Evolutionary conservation across 1,284 basidiomycete species (phyloP), one percentile per base, ranked within the genome.

Genomic region (Cryptococcus sp.): DNA sequence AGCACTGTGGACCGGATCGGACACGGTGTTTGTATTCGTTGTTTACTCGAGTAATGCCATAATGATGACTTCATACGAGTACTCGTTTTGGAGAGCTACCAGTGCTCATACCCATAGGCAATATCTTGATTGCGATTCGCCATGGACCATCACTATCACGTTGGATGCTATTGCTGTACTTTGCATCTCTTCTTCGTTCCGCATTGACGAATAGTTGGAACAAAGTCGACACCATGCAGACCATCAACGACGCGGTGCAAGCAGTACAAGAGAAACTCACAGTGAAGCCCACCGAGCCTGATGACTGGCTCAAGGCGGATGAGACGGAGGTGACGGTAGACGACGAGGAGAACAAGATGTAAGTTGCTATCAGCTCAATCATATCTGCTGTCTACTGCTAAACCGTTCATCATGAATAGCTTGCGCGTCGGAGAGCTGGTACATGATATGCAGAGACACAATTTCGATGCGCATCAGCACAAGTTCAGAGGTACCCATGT

Each of bases 401-500:
- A 23, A 13, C 11, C 5, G 5, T 49, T 11, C 3, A 8, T 20
- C 25, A 23, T 35, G 25, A 39, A 1, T 43, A 61, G 60, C 8
- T 10, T 56, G 30, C 46, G 61, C 51, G 61, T 65, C 17, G 58
- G 60, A 19, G 60, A 65, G 54, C 22, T 58, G 42, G 58, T 65
- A 10, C 50, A 56, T 49, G 50, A 60, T 41, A 65, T 65, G 58
- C 55, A 58, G 43, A 43, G 52, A 25, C 54, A 58, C 42, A 65
- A 62, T 48, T 65, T 65, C 38, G 63, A 65, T 52, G 50, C 61
- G 20, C 63, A 65, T 45, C 57, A 60, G 40, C 63, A 65, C 50
- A 58, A 57, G 22, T 62, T 54, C 45, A 47, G 63, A 43, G 63
- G 63, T 5, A 65, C 63, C 13, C 63, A 65, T 52, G 63, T 64